phyloP scores from a whole-genome alignment of 1,284 basidiomycete species.

The Volvariella surrecta region DNA sequence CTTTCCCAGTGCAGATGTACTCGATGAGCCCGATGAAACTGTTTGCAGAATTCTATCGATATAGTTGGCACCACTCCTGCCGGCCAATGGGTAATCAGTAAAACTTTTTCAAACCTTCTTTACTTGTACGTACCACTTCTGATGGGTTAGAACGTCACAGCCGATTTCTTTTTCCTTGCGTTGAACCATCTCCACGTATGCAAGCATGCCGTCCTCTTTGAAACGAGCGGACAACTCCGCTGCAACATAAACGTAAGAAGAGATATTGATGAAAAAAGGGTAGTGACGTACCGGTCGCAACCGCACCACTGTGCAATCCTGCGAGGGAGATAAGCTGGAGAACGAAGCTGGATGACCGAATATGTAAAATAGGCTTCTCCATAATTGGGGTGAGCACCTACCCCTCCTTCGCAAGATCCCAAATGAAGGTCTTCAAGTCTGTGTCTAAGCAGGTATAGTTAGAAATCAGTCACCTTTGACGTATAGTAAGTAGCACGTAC shows the following conservation, averaged over 20 bases:
- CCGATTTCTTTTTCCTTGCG: conserved; percentile 86
- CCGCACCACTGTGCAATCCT: conserved; percentile 82
- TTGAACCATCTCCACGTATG: conserved; percentile 81
- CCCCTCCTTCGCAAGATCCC: conserved; percentile 90
- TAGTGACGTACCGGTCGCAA: conserved; percentile 53
- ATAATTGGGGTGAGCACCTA: conserved; percentile 20
- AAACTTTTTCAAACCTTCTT: conserved; percentile 3
- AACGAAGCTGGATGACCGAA: conserved; percentile 48
- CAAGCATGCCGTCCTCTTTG: conserved; percentile 82
- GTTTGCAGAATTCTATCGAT: conserved; percentile 73
- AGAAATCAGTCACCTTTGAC: background rate
- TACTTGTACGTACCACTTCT: conserved; percentile 61
- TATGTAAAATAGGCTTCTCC: conserved; percentile 5
- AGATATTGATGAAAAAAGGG: conserved; percentile 9
- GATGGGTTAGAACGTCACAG: conserved; percentile 88
- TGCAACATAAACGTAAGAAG: conserved; percentile 17
- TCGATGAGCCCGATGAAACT: conserved; percentile 77
- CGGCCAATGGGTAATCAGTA: conserved; percentile 6
- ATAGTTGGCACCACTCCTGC: conserved; percentile 81
- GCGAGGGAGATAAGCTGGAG: conserved; percentile 83
- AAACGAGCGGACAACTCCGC: conserved; percentile 71
- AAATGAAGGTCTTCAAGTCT: conserved; percentile 80
- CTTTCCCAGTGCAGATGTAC: conserved; percentile 71
- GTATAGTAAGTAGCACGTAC: conserved; percentile 23
- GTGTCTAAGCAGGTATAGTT: conserved; percentile 33